These are phyloP conservation scores for Taxillus chinensis DNA, from an alignment of 164 flowering plant species.

Conservation along the genomic window DNA sequence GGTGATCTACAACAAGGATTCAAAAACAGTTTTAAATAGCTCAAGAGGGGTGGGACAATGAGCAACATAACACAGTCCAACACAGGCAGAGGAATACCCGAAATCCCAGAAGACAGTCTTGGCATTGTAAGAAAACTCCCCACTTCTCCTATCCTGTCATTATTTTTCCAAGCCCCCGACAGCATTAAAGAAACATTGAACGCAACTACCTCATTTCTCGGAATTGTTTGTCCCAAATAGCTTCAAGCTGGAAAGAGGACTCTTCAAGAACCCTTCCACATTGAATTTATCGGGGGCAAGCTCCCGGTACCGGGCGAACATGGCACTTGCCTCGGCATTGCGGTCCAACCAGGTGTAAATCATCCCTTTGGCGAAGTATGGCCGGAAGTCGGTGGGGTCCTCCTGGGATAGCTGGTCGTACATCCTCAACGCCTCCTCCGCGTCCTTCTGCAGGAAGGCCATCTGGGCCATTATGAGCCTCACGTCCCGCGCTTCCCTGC, in stretches of 20 bases:
- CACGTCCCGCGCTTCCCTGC: conserved; percentile 57
- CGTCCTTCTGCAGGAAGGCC: conserved; percentile 64
- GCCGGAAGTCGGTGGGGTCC: conserved; percentile 72
- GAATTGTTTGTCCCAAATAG: conserved; percentile 33
- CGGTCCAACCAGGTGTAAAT: conserved; percentile 59
- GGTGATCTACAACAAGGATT: too few species aligned
- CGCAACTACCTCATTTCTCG: conserved; percentile 12
- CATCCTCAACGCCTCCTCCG: conserved; percentile 59
- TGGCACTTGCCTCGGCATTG: conserved; percentile 63
- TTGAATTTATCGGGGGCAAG: conserved; percentile 61
- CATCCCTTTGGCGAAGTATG: conserved; percentile 67
- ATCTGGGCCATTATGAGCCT: conserved; percentile 75
- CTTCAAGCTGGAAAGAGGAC: conserved; percentile 61
- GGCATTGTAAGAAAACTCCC: too few species aligned
- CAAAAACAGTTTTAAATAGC: too few species aligned
- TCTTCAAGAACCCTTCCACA: conserved; percentile 63
- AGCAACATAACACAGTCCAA: too few species aligned
- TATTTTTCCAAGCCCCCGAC: neutral
- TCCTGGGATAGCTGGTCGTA: conserved; percentile 52
- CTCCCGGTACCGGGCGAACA: conserved; percentile 59
- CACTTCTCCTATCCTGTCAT: too few species aligned
- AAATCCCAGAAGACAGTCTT: too few species aligned
- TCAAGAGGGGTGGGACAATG: too few species aligned
- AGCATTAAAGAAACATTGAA: too few species aligned
- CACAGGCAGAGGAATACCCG: too few species aligned